phyloP scores from a whole-genome alignment of 108 stramenopile genomes.

The Nitzschia inconspicua region DNA sequence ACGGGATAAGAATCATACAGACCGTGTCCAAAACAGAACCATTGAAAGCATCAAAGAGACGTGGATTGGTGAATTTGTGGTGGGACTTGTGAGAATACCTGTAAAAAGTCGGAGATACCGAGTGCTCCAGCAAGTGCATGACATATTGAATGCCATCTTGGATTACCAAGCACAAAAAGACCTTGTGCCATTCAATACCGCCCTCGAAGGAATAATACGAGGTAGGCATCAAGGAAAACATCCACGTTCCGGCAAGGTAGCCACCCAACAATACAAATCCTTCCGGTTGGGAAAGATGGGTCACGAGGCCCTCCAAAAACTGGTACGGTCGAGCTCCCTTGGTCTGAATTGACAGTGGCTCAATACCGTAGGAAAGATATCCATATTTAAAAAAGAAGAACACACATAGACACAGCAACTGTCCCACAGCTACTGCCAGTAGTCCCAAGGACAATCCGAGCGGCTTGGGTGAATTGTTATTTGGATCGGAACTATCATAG shows the following conservation, averaged over 20 bases:
- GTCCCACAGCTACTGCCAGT: constrained; percentile 78
- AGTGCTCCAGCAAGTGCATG: constrained; percentile 87
- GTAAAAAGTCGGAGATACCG: constrained; percentile 75
- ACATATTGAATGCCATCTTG: constrained; percentile 85
- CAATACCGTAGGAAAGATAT: constrained; percentile 32
- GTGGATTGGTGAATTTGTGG: constrained; percentile 92
- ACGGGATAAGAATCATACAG: constrained; percentile 87
- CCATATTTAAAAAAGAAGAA: constrained; percentile 59
- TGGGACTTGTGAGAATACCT: constrained; percentile 91
- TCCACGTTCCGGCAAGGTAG: constrained; percentile 88
- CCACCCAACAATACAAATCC: constrained; percentile 83
- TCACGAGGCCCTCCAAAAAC: constrained; percentile 62
- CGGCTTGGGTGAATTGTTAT: constrained; percentile 48
- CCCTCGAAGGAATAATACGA: constrained; percentile 85
- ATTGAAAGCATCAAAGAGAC: constrained; percentile 94
- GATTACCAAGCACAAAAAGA: constrained; percentile 66
- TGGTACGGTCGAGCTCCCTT: constrained; percentile 66
- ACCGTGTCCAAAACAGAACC: constrained; percentile 85
- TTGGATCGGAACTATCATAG: background rate
- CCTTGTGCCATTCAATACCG: constrained; percentile 65
- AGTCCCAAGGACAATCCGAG: constrained; percentile 80
- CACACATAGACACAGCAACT: constrained; percentile 61
- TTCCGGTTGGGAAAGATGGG: constrained; percentile 87
- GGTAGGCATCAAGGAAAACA: constrained; percentile 76
- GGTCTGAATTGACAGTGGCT: constrained; percentile 72